Evolutionary conservation across 2,329 filamentous ascomycete genomes (phyloP).

Genomic region (Aspergillus neotritici): DNA sequence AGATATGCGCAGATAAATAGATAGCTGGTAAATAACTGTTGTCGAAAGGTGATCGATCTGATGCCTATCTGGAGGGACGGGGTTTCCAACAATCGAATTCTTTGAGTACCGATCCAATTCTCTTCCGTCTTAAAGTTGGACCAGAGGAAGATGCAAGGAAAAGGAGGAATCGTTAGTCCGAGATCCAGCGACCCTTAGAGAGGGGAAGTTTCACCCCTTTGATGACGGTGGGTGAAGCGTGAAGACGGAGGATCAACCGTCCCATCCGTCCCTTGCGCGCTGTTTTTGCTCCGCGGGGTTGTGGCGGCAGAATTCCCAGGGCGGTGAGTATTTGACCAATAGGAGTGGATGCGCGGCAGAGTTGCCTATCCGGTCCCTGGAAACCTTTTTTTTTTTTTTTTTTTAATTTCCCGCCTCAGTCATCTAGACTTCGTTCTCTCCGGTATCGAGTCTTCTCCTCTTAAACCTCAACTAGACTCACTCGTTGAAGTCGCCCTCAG

Average conservation of each 20-base stretch:
- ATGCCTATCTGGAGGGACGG: not conserved
- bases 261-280: constrained; percentile 6
- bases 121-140: not conserved
- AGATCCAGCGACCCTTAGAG: no score
- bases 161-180: no score
- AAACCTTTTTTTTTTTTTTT: constrained; percentile 15
- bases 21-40: not conserved
- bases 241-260: not conserved
- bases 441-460: no score
- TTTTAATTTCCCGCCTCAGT: constrained; percentile 5
- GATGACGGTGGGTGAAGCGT: not conserved
- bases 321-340: constrained; percentile 20
- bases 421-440: not conserved
- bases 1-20: not conserved
- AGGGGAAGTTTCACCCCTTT: constrained; percentile 2
- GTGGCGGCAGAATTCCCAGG: constrained; percentile 21
- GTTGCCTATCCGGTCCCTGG: constrained; percentile 28
- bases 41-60: not conserved
- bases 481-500: no score
- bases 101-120: constrained; percentile 1
- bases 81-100: constrained; percentile 1
- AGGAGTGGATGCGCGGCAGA: constrained; percentile 25
- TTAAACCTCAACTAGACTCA: no score
- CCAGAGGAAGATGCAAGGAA: no score
- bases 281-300: constrained; percentile 26